Evolutionary conservation across 768 basidiomycete genomes (phyloP).

Genomic region (Mycena alexandri): DNA sequence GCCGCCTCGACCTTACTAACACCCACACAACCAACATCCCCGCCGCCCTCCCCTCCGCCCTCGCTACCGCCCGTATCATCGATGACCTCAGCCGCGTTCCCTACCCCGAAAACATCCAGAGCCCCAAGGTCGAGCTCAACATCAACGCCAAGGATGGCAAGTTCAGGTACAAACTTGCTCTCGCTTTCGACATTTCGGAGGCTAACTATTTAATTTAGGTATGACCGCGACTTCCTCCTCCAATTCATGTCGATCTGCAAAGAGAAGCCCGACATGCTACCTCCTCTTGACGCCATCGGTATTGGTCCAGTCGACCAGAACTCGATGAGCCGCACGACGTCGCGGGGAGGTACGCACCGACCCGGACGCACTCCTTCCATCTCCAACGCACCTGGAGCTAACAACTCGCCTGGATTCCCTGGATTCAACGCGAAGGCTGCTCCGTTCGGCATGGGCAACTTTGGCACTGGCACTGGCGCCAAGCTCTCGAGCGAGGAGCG

Average conservation of each 20-base stretch:
- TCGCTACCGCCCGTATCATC: constrained; percentile 88
- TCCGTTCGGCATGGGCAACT: constrained; percentile 74
- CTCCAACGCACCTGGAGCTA: constrained; percentile 37
- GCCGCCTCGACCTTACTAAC: constrained; percentile 76
- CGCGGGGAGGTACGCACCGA: constrained; percentile 74
- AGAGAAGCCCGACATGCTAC: constrained; percentile 93
- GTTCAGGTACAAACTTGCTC: constrained; percentile 70
- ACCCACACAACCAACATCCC: constrained; percentile 59
- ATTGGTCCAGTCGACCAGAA: constrained; percentile 81
- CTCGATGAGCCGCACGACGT: constrained; percentile 65
- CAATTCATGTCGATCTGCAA: constrained; percentile 97
- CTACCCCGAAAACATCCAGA: constrained; percentile 87
- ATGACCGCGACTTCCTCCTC: constrained; percentile 96
- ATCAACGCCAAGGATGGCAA: constrained; percentile 86
- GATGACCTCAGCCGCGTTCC: constrained; percentile 81
- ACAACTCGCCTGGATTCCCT: constrained; percentile 55
- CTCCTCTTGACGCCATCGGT: constrained; percentile 91
- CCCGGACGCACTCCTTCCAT: constrained; percentile 59
- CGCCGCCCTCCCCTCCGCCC: constrained; percentile 69
- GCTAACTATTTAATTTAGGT: constrained; percentile 59
- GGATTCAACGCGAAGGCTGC: constrained; percentile 61
- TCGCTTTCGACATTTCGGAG: not conserved
- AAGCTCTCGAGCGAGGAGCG: constrained; percentile 82
- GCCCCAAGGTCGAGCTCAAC: constrained; percentile 90
- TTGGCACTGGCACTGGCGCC: constrained; percentile 64